Evolutionary conservation across 2,329 filamentous ascomycete species (phyloP), one percentile per base, ranked within the genome.

Genomic region (Cytospora leucostoma): DNA sequence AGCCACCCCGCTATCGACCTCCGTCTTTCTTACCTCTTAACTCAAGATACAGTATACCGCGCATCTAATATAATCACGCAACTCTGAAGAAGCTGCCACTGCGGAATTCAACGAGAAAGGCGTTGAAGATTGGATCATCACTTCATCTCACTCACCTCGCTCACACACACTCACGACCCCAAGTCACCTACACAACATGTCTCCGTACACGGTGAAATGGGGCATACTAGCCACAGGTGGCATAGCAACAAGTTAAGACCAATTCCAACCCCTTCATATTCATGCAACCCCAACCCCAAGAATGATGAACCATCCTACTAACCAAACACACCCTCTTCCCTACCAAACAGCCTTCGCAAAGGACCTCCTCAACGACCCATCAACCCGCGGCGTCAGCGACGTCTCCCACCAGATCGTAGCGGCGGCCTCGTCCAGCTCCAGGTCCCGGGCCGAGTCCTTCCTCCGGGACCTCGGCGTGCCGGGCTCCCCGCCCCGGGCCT

Each of bases 381-480:
- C 83, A 49, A 80, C 81, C 55, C 90, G 93, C 68, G 84, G 83
- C 57, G 89, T 90, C 59, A 78, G 80, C 64, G 90, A 96, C 70
- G 82, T 96, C 67, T 83, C 84, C 62, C 93, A 97, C 78, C 85
- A 87, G 69, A 84, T 96, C 55, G 85, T 88, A 21, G 93, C 92
- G 27, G 92, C 90, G 7, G 90, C 92, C 27, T 95, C 92, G 1
- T 95, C 92, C 5, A 87, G 84, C 49, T 92, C 90, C 54, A 81
- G 84, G 67, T 80, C 85, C 52, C 86, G 88, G 59, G 92, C 92
- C 1, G 80, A 84, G 65, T 79, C 86, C 56, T 96, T 96, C 78
- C 83, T 96, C 73, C 79, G 85, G 66, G 85, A 88, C 66, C 84
- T 89, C 44, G 84, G 88, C 64, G 87, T 89, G n/a, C 88, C 90